Evolutionary conservation across 331 rosid genomes (phyloP).

Genomic region (Telfairia occidentalis): DNA sequence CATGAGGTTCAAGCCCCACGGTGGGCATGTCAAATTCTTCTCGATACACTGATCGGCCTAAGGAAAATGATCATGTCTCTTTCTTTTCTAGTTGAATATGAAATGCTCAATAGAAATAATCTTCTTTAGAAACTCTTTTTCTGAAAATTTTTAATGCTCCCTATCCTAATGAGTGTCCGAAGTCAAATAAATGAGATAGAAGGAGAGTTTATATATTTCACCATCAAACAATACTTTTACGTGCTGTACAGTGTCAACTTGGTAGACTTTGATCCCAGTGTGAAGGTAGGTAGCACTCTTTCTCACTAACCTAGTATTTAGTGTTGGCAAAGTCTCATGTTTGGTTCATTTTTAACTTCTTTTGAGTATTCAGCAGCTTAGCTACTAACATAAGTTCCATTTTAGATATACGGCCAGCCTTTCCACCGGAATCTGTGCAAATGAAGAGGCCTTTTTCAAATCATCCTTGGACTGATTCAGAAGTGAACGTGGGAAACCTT

Average conservation of each 20-base stretch:
- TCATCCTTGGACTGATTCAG: constrained; percentile 69
- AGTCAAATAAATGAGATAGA: background rate
- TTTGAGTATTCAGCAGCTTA: background rate
- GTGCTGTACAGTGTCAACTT: background rate
- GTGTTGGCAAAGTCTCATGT: background rate
- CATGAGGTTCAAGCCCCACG: no score
- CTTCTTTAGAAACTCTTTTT: background rate
- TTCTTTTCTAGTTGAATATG: background rate
- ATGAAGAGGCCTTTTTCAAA: constrained; percentile 48
- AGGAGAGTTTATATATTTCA: background rate
- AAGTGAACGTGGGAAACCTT: constrained; percentile 54
- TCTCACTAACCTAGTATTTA: background rate
- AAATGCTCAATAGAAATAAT: background rate
- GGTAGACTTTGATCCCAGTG: background rate
- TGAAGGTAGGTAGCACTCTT: background rate
- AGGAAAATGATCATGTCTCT: background rate
- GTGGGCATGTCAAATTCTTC: no score
- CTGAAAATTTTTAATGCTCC: background rate
- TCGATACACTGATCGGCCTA: no score
- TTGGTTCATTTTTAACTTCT: constrained; percentile 4
- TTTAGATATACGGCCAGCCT: constrained; percentile 36
- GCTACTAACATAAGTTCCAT: constrained; percentile 12
- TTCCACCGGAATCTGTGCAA: constrained; percentile 46
- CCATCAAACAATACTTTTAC: background rate
- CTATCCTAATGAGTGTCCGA: background rate